Evolutionary conservation across 805 yeast genomes (phyloP).

Genomic region (Saturnispora zaruensis): DNA sequence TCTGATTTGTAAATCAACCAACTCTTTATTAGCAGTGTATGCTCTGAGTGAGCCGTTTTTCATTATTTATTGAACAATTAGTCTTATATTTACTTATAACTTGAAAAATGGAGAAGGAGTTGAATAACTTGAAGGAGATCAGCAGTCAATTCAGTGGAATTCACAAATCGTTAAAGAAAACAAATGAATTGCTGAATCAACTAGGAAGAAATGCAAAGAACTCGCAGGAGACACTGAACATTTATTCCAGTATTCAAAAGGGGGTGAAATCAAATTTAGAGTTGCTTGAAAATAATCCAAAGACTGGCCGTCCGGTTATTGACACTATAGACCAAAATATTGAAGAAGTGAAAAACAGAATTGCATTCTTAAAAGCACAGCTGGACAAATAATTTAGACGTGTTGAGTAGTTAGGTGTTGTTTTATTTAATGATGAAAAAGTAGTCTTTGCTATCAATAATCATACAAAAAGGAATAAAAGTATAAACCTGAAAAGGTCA

Average conservation of each 20-base stretch:
- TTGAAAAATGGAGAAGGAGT: slow-evolving; percentile 4
- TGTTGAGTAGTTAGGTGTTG: not conserved
- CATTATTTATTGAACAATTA: not conserved
- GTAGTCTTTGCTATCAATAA: slow-evolving; percentile 12
- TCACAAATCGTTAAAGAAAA: not conserved
- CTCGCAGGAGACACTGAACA: slow-evolving; percentile 2
- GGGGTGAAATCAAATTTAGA: slow-evolving; percentile 3
- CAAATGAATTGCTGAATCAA: not conserved
- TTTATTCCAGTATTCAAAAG: slow-evolving; percentile 1
- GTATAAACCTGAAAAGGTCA: slow-evolving; percentile 73
- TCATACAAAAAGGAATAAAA: slow-evolving; percentile 53
- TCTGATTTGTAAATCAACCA: not conserved
- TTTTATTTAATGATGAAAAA: not conserved
- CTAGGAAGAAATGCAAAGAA: slow-evolving; percentile 1
- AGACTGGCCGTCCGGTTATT: not conserved
- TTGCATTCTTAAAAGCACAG: slow-evolving; percentile 1
- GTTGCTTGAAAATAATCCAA: not conserved
- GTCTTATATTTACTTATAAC: not conserved
- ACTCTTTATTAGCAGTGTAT: not conserved
- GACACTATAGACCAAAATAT: slow-evolving; percentile 6
- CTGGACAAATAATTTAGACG: not conserved
- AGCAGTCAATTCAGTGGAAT: not conserved
- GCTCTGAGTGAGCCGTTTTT: not conserved
- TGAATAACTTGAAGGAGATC: slow-evolving; percentile 2
- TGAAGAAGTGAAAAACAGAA: not conserved